phyloP scores from a whole-genome alignment of 495 filamentous ascomycete genomes.

The Annulohypoxylon moriforme region DNA sequence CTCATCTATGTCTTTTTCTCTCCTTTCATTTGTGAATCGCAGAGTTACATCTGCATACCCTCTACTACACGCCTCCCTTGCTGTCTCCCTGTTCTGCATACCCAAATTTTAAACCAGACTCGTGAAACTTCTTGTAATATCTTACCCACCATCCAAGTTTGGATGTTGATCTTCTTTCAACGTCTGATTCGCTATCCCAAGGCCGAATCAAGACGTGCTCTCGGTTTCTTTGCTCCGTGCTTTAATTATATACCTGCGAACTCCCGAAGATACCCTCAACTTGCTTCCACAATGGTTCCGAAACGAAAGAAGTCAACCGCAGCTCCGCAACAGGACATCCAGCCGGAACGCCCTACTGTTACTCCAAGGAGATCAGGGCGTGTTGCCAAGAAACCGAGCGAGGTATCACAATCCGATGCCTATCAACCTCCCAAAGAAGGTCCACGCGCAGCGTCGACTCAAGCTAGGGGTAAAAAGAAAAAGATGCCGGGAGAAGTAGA shows the following conservation, averaged over 20 bases:
- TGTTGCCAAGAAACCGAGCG: constrained; percentile 21
- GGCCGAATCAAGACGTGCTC: constrained; percentile 12
- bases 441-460: constrained; percentile 4
- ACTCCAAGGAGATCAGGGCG: constrained; percentile 40
- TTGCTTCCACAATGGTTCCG: constrained; percentile 17
- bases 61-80: not conserved
- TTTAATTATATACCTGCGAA: constrained; percentile 24
- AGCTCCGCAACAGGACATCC: not conserved
- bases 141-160: constrained; percentile 8
- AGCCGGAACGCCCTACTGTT: not conserved
- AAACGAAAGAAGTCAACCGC: constrained; percentile 39
- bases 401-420: not conserved
- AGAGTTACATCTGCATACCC: not conserved
- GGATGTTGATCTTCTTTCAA: constrained; percentile 30
- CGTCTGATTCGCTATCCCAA: constrained; percentile 31
- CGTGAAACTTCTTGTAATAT: constrained; percentile 6
- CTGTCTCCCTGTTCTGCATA: not conserved
- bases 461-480: constrained; percentile 17
- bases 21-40: constrained; percentile 19
- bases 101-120: constrained; percentile 1
- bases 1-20: constrained; percentile 23
- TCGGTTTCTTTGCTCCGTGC: constrained; percentile 9
- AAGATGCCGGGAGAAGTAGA: not conserved
- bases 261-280: not conserved
- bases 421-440: not conserved